Base-by-base conservation (phyloP, 495 filamentous ascomycete genomes). In the Aspergillus taichungensis region DNA sequence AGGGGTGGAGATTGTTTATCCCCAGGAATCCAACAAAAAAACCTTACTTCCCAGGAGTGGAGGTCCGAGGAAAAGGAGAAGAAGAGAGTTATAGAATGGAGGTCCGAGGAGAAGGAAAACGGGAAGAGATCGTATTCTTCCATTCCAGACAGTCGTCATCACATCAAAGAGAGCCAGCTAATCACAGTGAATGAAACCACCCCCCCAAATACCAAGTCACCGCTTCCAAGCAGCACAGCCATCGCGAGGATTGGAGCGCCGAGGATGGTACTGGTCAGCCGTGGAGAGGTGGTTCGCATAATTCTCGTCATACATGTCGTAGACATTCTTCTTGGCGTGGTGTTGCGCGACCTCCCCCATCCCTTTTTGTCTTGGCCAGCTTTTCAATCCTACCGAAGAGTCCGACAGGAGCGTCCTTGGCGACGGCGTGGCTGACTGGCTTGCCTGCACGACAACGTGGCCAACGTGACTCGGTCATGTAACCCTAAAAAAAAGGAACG, bases 371-470 rank as follows among this genome's bases (percentile, higher is more conserved):
- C 76, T 90, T 84, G 57, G 76, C 71, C 30, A 90, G 71, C 68
- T 82, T 87, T 72, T 94, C 87, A 46, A 87, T 73, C 64, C 90
- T 82, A 45, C 78, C 85, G 38, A 80, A 84, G 38, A 88, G 57
- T 50, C 79, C 85, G 36, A 74, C 81, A 13, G 90, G 69, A 31
- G 81, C 56, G 64, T 88, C 86, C 72, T 90, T 90, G 62, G 87
- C 87, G 56, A 87, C 80, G 32, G 66, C 69, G 69, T 90, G 87
- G 53, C 68, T 73, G 50, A 87, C 80, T 1, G 70, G 48, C 67
- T 86, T 80, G 70, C 85, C 83, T 87, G 45, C 56, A 18, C 39
- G 10, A 32, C 8, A 6, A 13, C 12, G 29, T 29, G 14, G 46
- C 44, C 37, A 40, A 31, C 3, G 27, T 35, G 43, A 8, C 8